phyloP scores from a whole-genome alignment of 1,284 basidiomycete species.

The Microbotryum intermedium region DNA sequence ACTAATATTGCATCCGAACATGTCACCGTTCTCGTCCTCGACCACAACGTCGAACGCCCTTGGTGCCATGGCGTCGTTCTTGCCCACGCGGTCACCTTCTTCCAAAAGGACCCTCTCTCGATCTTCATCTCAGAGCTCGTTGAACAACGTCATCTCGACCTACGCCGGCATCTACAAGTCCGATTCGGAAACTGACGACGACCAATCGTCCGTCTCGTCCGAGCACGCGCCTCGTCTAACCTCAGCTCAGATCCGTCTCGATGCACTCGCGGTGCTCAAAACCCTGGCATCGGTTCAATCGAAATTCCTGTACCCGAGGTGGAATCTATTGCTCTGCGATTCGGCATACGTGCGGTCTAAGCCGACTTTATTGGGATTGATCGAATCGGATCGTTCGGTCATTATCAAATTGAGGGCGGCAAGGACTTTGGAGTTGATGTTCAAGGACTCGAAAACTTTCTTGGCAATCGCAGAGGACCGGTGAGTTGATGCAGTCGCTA shows the following conservation, averaged over 20 bases:
- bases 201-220: neutral
- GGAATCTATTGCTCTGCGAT: constrained; percentile 21
- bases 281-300: constrained; percentile 9
- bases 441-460: constrained; percentile 9
- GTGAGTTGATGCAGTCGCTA: neutral
- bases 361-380: constrained; percentile 6
- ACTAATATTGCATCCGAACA: too few relatives aligned
- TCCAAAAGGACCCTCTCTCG: too few relatives aligned
- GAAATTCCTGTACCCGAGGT: constrained; percentile 9
- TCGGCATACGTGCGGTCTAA: constrained; percentile 13
- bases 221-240: neutral
- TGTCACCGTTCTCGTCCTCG: too few relatives aligned
- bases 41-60: too few relatives aligned
- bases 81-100: too few relatives aligned
- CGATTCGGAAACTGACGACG: constrained; percentile 13
- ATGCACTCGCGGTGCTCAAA: constrained; percentile 7
- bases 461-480: constrained; percentile 22
- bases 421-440: constrained; percentile 2
- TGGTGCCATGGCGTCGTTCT: too few relatives aligned
- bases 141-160: too few relatives aligned
- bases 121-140: too few relatives aligned
- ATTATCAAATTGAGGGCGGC: constrained; percentile 9
- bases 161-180: neutral
- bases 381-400: constrained; percentile 11
- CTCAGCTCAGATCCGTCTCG: constrained; percentile 5